Evolutionary conservation across 2,329 filamentous ascomycete species (phyloP), one percentile per base, ranked within the genome.

Genomic region (Penicillium griseofulvum): DNA sequence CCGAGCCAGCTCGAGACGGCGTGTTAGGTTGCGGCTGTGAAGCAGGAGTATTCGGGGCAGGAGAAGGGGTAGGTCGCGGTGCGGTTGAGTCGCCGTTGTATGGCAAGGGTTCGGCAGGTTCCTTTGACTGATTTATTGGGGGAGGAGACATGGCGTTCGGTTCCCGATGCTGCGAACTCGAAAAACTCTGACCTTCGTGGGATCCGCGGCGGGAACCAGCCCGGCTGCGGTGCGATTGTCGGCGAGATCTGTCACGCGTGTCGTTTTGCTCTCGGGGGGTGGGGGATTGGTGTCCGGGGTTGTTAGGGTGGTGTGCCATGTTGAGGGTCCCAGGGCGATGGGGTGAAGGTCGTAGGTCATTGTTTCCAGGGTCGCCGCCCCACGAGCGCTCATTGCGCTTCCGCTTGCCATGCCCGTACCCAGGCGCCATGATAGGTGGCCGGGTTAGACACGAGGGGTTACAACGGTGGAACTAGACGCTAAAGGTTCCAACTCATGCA

Each of bases 341-440:
- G 62, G 74, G 78, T 60, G 77, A 80, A 58, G 75, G 77, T 59
- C 75, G 72, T 53, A 66, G 66, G 50, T 76, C 74, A 65, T 72
- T 71, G 39, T 67, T 59, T 28, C 45, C 66, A 42, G 71, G 72
- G 56, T 79, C 76, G 50, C 72, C 71, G 39, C 76, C 75, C 68
- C 72, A 78, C 37, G 71, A 71, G 63, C 76, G 69, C 52, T 79
- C 77, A 51, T 65, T 68, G 67, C 76, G 70, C 76, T 86, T 86
- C 59, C 83, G 78, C 76, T 86, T 87, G 51, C 75, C 73, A 52
- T 71, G 71, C 61, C 74, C 73, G 48, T 71, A 72, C 61, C 71
- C 71, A 62, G 78, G 80, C 70, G 80, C 75, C 82, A 84, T 84
- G 68, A 60, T 64, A 48, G 36, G 58, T 56, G 48, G 45, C 58